Percentiles rank a stretch among this genome's conserved stretches.
Evolutionary conservation across 495 filamentous ascomycete genomes (phyloP).

Genomic region (Neurospora cerealis): DNA sequence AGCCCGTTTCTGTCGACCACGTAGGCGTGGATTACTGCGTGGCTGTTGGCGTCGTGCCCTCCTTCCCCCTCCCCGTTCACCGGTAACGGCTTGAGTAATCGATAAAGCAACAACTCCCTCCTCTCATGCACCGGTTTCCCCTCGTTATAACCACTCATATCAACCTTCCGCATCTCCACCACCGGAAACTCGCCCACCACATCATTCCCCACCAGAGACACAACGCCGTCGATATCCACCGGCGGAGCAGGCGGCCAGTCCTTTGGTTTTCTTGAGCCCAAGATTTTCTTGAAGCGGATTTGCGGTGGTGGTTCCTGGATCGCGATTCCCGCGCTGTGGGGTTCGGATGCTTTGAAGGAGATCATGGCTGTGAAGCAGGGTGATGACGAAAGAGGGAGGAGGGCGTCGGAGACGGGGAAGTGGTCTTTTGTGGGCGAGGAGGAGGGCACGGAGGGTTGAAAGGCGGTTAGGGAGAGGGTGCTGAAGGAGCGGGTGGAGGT

Average conservation of each 20-base stretch:
- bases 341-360: constrained; percentile 47
- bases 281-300: constrained; percentile 25
- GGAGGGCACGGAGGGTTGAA: constrained; percentile 31
- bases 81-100: constrained; percentile 37
- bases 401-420: constrained; percentile 27
- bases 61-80: not conserved
- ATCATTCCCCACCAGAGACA: constrained; percentile 16
- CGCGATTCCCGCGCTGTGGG: constrained; percentile 18
- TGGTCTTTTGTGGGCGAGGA: constrained; percentile 18
- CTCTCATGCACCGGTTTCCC: constrained; percentile 41
- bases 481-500: constrained; percentile 47
- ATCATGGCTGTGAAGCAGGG: constrained; percentile 51
- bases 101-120: constrained; percentile 51
- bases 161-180: constrained; percentile 52
- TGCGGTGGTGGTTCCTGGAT: constrained; percentile 28
- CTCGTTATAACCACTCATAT: constrained; percentile 48
- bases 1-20: constrained; percentile 60
- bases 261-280: constrained; percentile 17
- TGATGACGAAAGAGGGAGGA: constrained; percentile 24
- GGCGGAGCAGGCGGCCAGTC: constrained; percentile 34
- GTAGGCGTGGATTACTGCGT: constrained; percentile 57
- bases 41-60: constrained; percentile 37
- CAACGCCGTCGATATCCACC: constrained; percentile 25
- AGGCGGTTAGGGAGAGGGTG: constrained; percentile 49
- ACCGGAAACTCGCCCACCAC: constrained; percentile 42